phyloP scores from a whole-genome alignment of 169 alveolate species.

The Perkinsus marinus region DNA sequence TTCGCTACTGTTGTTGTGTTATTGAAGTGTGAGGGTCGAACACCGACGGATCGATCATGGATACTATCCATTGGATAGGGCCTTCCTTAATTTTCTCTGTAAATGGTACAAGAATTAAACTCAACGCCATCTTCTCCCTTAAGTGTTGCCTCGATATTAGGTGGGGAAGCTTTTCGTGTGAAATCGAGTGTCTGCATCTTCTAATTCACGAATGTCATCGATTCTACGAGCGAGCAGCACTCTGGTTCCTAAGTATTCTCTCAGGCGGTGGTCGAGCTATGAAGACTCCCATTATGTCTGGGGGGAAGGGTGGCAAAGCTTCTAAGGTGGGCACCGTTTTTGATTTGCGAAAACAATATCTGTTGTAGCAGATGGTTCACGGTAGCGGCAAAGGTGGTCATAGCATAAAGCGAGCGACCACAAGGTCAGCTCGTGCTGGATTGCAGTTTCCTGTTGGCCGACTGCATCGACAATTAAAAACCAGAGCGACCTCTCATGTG shows the following conservation, averaged over 20 bases:
- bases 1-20: neutral
- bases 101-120: neutral
- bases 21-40: too few species aligned
- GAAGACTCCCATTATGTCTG: neutral
- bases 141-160: neutral
- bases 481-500: constrained; percentile 81
- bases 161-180: neutral
- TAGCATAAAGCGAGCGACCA: neutral
- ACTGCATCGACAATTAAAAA: constrained; percentile 88
- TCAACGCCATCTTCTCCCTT: neutral
- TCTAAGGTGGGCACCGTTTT: neutral
- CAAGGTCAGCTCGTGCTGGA: constrained; percentile 92
- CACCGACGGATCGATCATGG: too few species aligned
- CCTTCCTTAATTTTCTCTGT: neutral
- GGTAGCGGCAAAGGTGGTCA: constrained; percentile 38
- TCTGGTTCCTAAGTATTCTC: neutral
- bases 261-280: neutral
- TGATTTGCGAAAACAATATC: neutral
- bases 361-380: neutral
- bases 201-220: too few species aligned
- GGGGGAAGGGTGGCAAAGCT: neutral
- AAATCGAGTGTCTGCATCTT: too few species aligned
- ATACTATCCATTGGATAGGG: too few species aligned
- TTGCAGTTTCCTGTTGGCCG: constrained; percentile 98
- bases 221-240: neutral